phyloP scores from a whole-genome alignment of 75 land plant species.

The Picea sitchensis region DNA sequence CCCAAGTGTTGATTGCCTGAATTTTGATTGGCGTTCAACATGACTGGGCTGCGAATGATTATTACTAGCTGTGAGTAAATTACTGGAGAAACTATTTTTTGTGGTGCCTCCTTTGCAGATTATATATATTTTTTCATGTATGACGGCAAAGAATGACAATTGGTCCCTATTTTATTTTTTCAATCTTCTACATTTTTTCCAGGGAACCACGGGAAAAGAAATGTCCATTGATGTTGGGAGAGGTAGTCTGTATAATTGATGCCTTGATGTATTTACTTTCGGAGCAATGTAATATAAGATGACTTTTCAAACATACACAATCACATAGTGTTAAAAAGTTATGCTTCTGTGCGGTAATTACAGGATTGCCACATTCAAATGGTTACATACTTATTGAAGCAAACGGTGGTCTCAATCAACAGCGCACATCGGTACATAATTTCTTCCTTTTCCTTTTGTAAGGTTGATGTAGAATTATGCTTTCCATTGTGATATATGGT shows the following conservation, averaged over 20 bases:
- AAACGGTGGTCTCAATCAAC: conserved; percentile 92
- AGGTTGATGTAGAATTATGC: neutral
- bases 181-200: neutral
- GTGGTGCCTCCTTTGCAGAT: neutral
- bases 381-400: conserved; percentile 85
- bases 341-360: neutral
- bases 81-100: neutral
- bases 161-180: no score
- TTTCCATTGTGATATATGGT: conserved; percentile 5
- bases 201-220: neutral
- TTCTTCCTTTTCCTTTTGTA: neutral
- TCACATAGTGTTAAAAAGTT: neutral
- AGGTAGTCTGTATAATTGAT: neutral
- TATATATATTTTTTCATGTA: neutral
- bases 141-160: no score
- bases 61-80: neutral
- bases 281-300: neutral
- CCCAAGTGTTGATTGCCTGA: no score
- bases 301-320: neutral
- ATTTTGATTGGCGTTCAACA: no score
- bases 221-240: neutral
- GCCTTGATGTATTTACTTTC: neutral
- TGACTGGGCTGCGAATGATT: no score
- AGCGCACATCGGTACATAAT: conserved; percentile 60
- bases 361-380: conserved; percentile 71